phyloP scores from a whole-genome alignment of 169 alveolate species.

The Plasmodium gonderi region DNA sequence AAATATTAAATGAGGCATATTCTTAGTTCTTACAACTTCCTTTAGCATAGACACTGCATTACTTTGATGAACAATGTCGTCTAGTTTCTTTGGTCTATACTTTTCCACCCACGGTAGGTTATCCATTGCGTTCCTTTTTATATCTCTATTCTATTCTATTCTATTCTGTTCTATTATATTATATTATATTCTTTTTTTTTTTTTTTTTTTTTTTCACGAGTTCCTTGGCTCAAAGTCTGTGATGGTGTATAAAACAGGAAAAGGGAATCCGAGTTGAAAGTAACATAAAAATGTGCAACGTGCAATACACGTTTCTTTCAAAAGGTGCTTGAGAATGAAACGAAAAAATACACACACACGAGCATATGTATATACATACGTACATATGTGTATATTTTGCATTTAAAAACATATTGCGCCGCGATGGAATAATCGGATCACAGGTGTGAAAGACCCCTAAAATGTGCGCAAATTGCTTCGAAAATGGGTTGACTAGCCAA shows the following conservation, averaged over 20 bases:
- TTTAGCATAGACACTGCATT: slow-evolving; percentile 86
- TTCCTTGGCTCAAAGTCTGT: too few species aligned
- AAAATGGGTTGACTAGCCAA: not conserved
- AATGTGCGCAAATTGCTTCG: not conserved
- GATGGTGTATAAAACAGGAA: too few species aligned
- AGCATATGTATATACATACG: not conserved
- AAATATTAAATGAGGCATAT: slow-evolving; percentile 95
- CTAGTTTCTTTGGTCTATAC: slow-evolving; percentile 85
- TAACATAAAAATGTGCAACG: too few species aligned
- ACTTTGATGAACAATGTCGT: slow-evolving; percentile 86
- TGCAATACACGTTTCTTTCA: too few species aligned
- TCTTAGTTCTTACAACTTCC: slow-evolving; percentile 81
- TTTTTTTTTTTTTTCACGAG: not conserved
- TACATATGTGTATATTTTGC: not conserved
- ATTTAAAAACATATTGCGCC: not conserved
- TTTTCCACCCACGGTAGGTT: slow-evolving; percentile 89
- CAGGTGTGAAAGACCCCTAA: not conserved
- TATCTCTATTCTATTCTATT: too few species aligned
- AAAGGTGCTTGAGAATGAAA: not conserved
- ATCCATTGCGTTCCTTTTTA: slow-evolving; percentile 59
- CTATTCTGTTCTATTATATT: too few species aligned
- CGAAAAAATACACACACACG: not conserved
- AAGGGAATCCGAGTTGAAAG: too few species aligned
- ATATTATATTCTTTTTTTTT: too few species aligned
- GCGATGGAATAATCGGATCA: not conserved